These are phyloP conservation scores for Malassezia sp. DNA, from an alignment of 1,284 basidiomycete genomes.

Conservation along the genomic window DNA sequence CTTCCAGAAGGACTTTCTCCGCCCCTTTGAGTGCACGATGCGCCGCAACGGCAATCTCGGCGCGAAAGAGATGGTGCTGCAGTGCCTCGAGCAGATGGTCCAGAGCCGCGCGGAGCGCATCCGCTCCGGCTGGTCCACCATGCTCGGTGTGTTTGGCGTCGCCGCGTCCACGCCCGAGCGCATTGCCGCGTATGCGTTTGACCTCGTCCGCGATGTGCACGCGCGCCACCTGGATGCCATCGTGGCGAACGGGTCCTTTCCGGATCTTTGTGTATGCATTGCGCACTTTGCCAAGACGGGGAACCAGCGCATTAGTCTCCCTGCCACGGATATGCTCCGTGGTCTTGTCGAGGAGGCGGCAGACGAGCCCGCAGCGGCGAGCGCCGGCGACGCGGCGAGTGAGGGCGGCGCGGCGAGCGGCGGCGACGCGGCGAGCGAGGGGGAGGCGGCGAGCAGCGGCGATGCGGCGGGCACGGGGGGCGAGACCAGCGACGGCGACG, in stretches of 20 bases:
- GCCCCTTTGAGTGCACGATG: constrained; percentile 98
- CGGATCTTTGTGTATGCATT: constrained; percentile 89
- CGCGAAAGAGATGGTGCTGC: constrained; percentile 91
- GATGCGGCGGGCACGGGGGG: background rate
- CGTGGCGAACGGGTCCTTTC: constrained; percentile 82
- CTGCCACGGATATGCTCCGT: constrained; percentile 91
- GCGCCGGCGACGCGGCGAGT: constrained; percentile 15
- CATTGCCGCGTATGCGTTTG: constrained; percentile 85
- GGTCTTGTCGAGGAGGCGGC: no score
- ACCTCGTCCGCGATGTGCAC: constrained; percentile 84
- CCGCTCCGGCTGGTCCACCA: constrained; percentile 95
- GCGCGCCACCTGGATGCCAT: constrained; percentile 81
- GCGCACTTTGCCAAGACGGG: constrained; percentile 98
- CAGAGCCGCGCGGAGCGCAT: constrained; percentile 88
- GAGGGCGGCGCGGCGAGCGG: background rate
- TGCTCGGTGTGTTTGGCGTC: constrained; percentile 96
- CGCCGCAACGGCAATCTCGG: constrained; percentile 88
- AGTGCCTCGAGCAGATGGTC: constrained; percentile 98
- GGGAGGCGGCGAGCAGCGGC: background rate
- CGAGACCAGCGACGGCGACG: no score
- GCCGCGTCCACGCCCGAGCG: constrained; percentile 89
- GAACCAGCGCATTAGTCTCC: constrained; percentile 92
- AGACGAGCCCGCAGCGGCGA: constrained; percentile 55
- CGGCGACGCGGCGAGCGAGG: background rate
- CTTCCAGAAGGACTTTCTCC: constrained; percentile 98